These are phyloP conservation scores for Pichia heedii DNA, from an alignment of 805 yeast species.

Conservation along the genomic window DNA sequence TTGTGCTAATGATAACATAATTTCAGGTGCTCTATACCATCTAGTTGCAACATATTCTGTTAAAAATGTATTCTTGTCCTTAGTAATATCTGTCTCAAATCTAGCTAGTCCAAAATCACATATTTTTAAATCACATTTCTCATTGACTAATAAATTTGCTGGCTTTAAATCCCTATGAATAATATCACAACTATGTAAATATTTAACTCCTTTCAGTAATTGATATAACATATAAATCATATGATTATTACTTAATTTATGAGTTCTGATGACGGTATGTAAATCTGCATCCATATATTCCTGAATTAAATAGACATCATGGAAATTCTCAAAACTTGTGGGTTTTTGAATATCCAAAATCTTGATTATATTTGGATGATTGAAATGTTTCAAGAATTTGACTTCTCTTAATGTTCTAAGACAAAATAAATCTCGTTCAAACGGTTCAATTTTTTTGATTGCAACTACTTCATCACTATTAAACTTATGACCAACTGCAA, in stretches of 20 bases:
- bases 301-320: constrained; percentile 67
- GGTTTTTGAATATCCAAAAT: constrained; percentile 64
- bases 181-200: constrained; percentile 63
- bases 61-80: constrained; percentile 32
- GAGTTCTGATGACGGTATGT: constrained; percentile 51
- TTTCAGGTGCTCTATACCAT: constrained; percentile 82
- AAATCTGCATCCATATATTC: constrained; percentile 74
- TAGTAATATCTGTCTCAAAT: constrained; percentile 34
- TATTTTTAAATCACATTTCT: constrained; percentile 65
- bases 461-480: constrained; percentile 58
- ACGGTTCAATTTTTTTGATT: constrained; percentile 68
- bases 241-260: constrained; percentile 54
- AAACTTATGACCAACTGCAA: constrained; percentile 57
- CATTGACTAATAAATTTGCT: constrained; percentile 55
- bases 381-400: constrained; percentile 53
- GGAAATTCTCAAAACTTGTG: constrained; percentile 43
- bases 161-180: constrained; percentile 76
- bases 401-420: constrained; percentile 65
- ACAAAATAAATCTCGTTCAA: constrained; percentile 55
- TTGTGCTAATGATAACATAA: constrained; percentile 64
- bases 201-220: constrained; percentile 58
- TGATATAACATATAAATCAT: constrained; percentile 65
- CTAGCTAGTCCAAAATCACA: constrained; percentile 77
- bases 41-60: constrained; percentile 81
- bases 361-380: constrained; percentile 66